Conservation (phyloP, 164 flowering plant species). For the Nymphaea colorata region DNA sequence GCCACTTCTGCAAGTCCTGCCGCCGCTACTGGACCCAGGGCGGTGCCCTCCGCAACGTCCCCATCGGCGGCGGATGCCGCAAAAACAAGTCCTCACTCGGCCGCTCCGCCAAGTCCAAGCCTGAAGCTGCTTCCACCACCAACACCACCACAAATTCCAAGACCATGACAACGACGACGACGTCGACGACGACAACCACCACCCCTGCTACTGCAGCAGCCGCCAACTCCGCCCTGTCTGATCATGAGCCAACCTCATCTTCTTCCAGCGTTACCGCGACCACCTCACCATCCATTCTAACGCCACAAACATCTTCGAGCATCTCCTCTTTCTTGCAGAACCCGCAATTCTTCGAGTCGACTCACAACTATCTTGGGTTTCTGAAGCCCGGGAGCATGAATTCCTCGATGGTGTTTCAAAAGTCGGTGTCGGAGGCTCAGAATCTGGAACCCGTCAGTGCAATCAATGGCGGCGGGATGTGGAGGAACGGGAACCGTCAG, state of each 20-base stretch:
- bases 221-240: too few species aligned
- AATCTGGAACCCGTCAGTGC: not conserved
- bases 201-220: too few species aligned
- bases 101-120: too few species aligned
- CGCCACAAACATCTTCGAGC: too few species aligned
- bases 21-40: conserved; percentile 19
- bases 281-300: too few species aligned
- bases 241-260: too few species aligned
- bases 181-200: too few species aligned
- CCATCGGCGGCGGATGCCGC: conserved; percentile 18
- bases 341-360: not conserved
- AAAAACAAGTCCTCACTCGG: conserved; percentile 2
- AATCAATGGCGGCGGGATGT: not conserved
- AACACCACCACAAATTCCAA: too few species aligned
- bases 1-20: conserved; percentile 21
- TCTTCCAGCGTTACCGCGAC: too few species aligned
- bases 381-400: not conserved
- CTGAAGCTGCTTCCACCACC: too few species aligned
- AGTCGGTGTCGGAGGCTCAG: not conserved
- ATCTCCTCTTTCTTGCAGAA: not conserved
- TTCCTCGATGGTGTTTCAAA: not conserved
- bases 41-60: conserved; percentile 17
- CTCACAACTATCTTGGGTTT: not conserved
- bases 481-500: not conserved
- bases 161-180: too few species aligned